phyloP scores from a whole-genome alignment of 2,329 filamentous ascomycete species.

The Fusarium citri region DNA sequence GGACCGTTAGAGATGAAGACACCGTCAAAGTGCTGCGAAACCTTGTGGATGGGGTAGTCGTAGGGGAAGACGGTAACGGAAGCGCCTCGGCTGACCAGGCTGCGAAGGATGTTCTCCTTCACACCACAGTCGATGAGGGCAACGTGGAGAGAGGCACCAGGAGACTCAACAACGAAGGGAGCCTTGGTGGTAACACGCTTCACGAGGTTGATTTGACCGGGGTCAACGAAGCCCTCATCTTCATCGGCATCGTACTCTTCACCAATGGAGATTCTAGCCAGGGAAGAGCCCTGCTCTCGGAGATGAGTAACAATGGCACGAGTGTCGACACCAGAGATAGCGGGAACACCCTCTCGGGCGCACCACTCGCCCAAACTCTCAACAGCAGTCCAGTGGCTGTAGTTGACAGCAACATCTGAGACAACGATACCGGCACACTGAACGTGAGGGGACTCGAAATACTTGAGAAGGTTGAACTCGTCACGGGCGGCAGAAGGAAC shows the following conservation, averaged over 20 bases:
- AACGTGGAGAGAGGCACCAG: constrained; percentile 86
- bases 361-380: constrained; percentile 96
- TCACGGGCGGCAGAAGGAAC: constrained; percentile 89
- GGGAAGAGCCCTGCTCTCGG: constrained; percentile 95
- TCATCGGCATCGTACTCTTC: constrained; percentile 99
- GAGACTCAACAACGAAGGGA: constrained; percentile 92
- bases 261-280: constrained; percentile 92
- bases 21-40: constrained; percentile 96
- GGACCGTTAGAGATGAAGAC: constrained; percentile 99
- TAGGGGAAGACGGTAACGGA: constrained; percentile 95
- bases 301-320: constrained; percentile 95
- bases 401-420: constrained; percentile 90
- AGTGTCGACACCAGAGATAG: constrained; percentile 96
- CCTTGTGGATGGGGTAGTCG: constrained; percentile 98
- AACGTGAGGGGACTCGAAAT: constrained; percentile 98
- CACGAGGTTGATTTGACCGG: constrained; percentile 95
- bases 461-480: constrained; percentile 89
- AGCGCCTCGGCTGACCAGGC: constrained; percentile 89
- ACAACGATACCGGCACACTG: constrained; percentile 97
- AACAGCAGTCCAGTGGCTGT: constrained; percentile 99
- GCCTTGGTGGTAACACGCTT: constrained; percentile 97
- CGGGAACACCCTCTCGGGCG: constrained; percentile 92
- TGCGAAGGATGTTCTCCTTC: constrained; percentile 99
- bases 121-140: constrained; percentile 98
- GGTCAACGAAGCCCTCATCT: constrained; percentile 95